Conservation (phyloP, 1,139 yeast genomes). For the Scheffersomyces parashehatae region DNA sequence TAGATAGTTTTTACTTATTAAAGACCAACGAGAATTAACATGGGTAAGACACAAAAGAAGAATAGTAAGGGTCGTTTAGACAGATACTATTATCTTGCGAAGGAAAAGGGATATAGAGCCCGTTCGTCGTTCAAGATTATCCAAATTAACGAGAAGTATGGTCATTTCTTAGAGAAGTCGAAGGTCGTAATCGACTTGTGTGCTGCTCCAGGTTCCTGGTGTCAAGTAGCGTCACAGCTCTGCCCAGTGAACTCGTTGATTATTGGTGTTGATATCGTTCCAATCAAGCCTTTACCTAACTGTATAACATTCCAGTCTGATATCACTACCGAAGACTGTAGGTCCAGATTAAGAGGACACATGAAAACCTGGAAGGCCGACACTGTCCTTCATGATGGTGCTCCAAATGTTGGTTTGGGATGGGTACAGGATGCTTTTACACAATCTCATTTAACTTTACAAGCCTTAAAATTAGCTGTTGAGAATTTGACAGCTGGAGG, state of each 20-base stretch:
- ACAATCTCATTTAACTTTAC: slow-evolving; percentile 92
- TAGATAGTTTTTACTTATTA: not conserved
- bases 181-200: slow-evolving; percentile 96
- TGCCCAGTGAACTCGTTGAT: slow-evolving; percentile 92
- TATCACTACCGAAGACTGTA: slow-evolving; percentile 96
- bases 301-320: slow-evolving; percentile 94
- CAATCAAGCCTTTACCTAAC: slow-evolving; percentile 91
- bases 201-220: slow-evolving; percentile 99
- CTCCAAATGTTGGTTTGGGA: slow-evolving; percentile 98
- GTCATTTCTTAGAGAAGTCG: slow-evolving; percentile 93
- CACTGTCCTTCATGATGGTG: slow-evolving; percentile 98
- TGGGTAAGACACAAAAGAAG: slow-evolving; percentile 96
- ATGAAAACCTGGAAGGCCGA: slow-evolving; percentile 99
- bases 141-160: slow-evolving; percentile 94
- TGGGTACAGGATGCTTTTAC: slow-evolving; percentile 99
- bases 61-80: slow-evolving; percentile 99
- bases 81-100: slow-evolving; percentile 92
- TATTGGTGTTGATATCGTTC: slow-evolving; percentile 97
- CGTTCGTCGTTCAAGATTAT: slow-evolving; percentile 96
- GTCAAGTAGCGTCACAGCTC: slow-evolving; percentile 94
- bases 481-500: slow-evolving; percentile 92
- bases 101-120: slow-evolving; percentile 97
- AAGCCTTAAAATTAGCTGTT: slow-evolving; percentile 91
- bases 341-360: slow-evolving; percentile 89
- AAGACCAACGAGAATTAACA: slow-evolving; percentile 16